Percentiles rank a stretch among this genome's conserved stretches.
Evolutionary conservation across 2,329 filamentous ascomycete species (phyloP).

Genomic region (Calycina herbarum): DNA sequence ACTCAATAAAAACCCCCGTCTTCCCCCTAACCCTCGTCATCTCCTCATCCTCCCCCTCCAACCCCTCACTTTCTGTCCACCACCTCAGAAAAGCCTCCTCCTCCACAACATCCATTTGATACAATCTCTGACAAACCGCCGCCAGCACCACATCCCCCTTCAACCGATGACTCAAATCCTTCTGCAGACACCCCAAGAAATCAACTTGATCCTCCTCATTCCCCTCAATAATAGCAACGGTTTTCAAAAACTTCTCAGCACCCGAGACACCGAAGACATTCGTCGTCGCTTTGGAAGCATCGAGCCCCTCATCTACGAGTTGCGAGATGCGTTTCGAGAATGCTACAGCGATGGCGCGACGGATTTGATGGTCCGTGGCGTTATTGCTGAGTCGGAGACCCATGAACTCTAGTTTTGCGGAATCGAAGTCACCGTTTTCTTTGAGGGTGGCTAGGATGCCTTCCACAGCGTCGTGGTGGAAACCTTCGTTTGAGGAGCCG

Average conservation of each 20-base stretch:
- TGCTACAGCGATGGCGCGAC: conserved; percentile 79
- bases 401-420: conserved; percentile 82
- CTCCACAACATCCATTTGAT: conserved; percentile 80
- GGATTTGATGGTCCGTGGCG: conserved; percentile 85
- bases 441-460: conserved; percentile 86
- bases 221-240: conserved; percentile 61
- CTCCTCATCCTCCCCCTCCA: conserved; percentile 64
- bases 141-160: conserved; percentile 70
- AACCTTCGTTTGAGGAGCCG: conserved; percentile 54
- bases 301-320: conserved; percentile 58
- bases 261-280: conserved; percentile 56
- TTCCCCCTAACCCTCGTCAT: conserved; percentile 69
- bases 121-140: conserved; percentile 79
- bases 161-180: conserved; percentile 67
- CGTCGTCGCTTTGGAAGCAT: conserved; percentile 65
- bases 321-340: conserved; percentile 81
- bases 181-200: conserved; percentile 79
- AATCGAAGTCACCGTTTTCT: conserved; percentile 76
- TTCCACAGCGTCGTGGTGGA: conserved; percentile 83
- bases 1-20: conserved; percentile 80
- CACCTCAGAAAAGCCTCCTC: conserved; percentile 86
- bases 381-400: conserved; percentile 88
- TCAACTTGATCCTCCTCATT: conserved; percentile 82
- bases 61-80: conserved; percentile 70
- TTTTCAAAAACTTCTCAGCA: conserved; percentile 55